Evolutionary conservation across 2,329 filamentous ascomycete genomes (phyloP), one percentile per base, ranked within the genome.

Genomic region (Sarocladium brachiariae): DNA sequence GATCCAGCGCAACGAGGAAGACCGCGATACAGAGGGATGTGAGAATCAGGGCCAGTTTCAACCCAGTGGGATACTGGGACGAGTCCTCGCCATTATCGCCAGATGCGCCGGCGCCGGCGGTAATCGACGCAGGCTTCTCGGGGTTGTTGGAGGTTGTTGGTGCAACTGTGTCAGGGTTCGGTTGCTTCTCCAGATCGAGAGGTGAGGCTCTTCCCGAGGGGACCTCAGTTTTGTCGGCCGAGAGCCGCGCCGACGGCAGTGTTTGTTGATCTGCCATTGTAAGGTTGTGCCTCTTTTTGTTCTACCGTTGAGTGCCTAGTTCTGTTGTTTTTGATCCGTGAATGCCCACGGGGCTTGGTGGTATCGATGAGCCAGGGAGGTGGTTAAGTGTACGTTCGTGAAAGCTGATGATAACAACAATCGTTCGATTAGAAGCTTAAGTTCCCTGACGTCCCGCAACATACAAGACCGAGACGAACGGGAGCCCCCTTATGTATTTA

Each of bases 1-100:
- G 72, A 54, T 77, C 73, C 10, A 76, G 65, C 2, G 74, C 73
- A 39, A 77, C 72, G 34, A 76, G 67, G 59, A 77, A 76, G 52
- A 76, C 64, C 51, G 70, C 62, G 13, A 76, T 60, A 52, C 70
- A 72, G 50, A 76, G 67, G 3, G 71, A 70, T 4, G 55, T 43
- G 52, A 76, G 67, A 49, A 76, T 70, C 38, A 74, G 61, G 16
- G 61, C 23, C 4, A 73, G 64, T 56, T 65, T 70, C 19, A 65
- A 47, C 35, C 68, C 69, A 19, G 59, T 56, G 1, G 73, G 72
- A 56, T 76, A 75, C 3, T 58, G 49, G 18, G 56, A 25, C 5
- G 57, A 34, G 39, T 59, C 58, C 1, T 56, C 57, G 24, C 52
- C 50, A 3, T 54, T 45, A 30, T 38, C 24, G 14, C 13, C 50